These are phyloP conservation scores for Debaryomyces sp. DNA, from an alignment of 1,139 yeast species.

Conservation along the genomic window DNA sequence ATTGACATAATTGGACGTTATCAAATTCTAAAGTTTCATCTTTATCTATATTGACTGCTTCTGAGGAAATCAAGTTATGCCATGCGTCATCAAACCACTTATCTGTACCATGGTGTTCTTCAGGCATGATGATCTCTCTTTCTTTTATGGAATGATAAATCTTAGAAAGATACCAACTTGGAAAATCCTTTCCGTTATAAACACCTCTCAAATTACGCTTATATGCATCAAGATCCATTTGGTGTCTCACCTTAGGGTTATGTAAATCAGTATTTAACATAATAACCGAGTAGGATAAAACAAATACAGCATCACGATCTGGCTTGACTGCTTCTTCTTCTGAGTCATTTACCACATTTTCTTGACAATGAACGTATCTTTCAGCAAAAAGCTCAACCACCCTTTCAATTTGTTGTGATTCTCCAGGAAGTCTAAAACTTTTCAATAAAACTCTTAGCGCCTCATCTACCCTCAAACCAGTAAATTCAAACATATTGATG, in stretches of 20 bases:
- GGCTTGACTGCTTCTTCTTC: slow-evolving; percentile 55
- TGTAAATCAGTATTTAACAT: slow-evolving; percentile 80
- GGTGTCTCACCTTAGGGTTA: slow-evolving; percentile 77
- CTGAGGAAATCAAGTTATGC: slow-evolving; percentile 76
- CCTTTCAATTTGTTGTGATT: slow-evolving; percentile 93
- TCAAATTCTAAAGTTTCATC: slow-evolving; percentile 26
- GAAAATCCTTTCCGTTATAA: slow-evolving; percentile 76
- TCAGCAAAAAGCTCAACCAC: slow-evolving; percentile 86
- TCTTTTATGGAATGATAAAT: slow-evolving; percentile 81
- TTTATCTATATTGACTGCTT: slow-evolving; percentile 20
- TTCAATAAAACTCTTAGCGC: slow-evolving; percentile 83
- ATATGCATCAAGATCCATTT: slow-evolving; percentile 87
- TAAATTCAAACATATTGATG: slow-evolving; percentile 73
- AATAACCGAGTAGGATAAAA: slow-evolving; percentile 73
- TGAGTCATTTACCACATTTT: slow-evolving; percentile 11
- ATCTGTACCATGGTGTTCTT: slow-evolving; percentile 86
- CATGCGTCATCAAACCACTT: slow-evolving; percentile 94
- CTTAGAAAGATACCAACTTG: slow-evolving; percentile 79
- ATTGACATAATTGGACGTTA: slow-evolving; percentile 38
- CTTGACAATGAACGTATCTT: slow-evolving; percentile 68
- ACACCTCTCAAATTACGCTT: slow-evolving; percentile 80
- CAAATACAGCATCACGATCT: slow-evolving; percentile 71
- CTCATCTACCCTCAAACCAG: slow-evolving; percentile 83
- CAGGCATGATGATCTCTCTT: slow-evolving; percentile 95
- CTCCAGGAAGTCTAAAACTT: slow-evolving; percentile 93